phyloP scores from a whole-genome alignment of 2,329 filamentous ascomycete species.

The Phaeophleospora eucalypticola region DNA sequence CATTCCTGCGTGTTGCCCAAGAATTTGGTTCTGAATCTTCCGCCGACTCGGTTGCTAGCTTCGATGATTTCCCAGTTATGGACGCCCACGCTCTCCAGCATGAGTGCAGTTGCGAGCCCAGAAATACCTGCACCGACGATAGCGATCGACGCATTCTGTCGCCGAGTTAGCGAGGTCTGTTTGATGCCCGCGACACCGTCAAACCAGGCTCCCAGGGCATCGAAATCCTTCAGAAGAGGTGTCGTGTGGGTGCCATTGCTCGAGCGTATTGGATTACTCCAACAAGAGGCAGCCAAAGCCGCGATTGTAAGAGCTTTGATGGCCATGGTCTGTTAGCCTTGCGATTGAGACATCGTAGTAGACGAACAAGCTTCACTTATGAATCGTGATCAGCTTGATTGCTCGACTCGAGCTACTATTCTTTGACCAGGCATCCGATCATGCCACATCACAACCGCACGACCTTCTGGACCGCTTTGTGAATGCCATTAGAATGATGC shows the following conservation, averaged over 20 bases:
- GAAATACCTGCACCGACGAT: conserved; percentile 63
- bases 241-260: neutral
- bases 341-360: no score
- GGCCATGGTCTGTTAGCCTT: no score
- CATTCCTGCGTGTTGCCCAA: conserved; percentile 59
- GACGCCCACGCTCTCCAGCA: conserved; percentile 51
- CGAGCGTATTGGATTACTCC: neutral
- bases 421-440: no score
- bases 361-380: no score
- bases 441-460: no score
- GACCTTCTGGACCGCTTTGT: no score
- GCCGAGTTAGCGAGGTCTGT: neutral
- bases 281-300: no score
- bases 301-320: no score
- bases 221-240: conserved; percentile 20
- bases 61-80: conserved; percentile 59
- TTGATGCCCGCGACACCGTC: conserved; percentile 51
- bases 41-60: conserved; percentile 54
- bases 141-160: conserved; percentile 39
- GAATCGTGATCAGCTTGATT: no score
- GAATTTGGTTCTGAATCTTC: conserved; percentile 57
- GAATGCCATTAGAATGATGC: no score
- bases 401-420: no score
- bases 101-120: conserved; percentile 54
- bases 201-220: conserved; percentile 58